Percentiles rank a stretch among this genome's conserved stretches.
Conservation (phyloP, 305 asterid species). For the Andrographis paniculata region DNA sequence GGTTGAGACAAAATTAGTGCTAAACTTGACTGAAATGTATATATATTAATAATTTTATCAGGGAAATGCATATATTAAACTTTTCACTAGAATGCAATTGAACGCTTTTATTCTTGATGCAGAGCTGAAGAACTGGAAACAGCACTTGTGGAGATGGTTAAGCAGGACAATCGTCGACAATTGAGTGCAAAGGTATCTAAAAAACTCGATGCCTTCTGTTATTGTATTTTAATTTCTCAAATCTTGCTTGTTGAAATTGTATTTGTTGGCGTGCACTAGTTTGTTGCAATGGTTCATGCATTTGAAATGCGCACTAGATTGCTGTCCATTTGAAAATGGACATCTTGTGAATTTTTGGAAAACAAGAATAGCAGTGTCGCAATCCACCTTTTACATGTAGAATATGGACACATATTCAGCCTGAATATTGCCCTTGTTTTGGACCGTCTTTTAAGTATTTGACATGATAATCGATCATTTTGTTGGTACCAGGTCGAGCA, state of each 20-base stretch:
- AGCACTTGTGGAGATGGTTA: slow-evolving; percentile 96
- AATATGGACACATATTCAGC: not conserved
- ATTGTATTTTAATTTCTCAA: not conserved
- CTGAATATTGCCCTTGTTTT: slow-evolving; percentile 2
- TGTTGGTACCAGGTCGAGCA: slow-evolving; percentile 63
- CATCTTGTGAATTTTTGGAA: no score
- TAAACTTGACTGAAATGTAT: slow-evolving; percentile 2
- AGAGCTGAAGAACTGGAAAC: slow-evolving; percentile 98
- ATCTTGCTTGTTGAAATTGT: slow-evolving; percentile 3
- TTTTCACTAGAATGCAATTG: slow-evolving; percentile 6
- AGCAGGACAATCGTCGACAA: slow-evolving; percentile 90
- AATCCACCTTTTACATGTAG: not conserved
- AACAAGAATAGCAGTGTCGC: slow-evolving; percentile 4
- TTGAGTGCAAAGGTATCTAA: slow-evolving; percentile 75
- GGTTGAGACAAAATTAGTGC: not conserved
- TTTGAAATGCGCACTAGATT: no score
- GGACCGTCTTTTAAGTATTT: slow-evolving; percentile 7
- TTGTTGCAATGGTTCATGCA: no score
- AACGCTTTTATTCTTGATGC: slow-evolving; percentile 22
- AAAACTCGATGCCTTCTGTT: slow-evolving; percentile 12
- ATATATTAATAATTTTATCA: slow-evolving; percentile 1
- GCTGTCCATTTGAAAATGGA: no score
- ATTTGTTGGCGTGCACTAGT: no score
- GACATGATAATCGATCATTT: slow-evolving; percentile 14
- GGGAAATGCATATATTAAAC: slow-evolving; percentile 6